A percentile compares a stretch with the other conserved stretches of the same genome.
phyloP scores from a whole-genome alignment of 1,284 basidiomycete species.

The Rugiboletus extremiorientalis region DNA sequence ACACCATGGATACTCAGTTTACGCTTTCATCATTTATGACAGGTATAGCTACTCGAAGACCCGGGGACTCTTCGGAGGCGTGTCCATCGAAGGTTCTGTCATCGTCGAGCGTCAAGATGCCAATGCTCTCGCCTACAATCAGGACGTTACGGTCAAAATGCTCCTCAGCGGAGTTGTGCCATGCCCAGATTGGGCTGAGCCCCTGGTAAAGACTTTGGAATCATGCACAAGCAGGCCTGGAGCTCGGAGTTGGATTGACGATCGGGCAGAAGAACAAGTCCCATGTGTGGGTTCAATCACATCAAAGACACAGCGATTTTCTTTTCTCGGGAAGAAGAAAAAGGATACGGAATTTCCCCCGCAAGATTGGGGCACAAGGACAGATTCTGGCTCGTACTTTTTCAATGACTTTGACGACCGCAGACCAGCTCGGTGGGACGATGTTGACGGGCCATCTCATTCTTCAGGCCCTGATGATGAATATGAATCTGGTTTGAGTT shows the following conservation, averaged over 20 bases:
- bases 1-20: background rate
- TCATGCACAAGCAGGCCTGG: constrained; percentile 71
- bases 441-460: constrained; percentile 6
- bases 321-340: constrained; percentile 52
- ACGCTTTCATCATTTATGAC: constrained; percentile 5
- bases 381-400: constrained; percentile 56
- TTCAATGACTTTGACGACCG: constrained; percentile 35
- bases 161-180: constrained; percentile 78
- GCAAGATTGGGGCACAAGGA: constrained; percentile 55
- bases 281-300: too few species aligned
- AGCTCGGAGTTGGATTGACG: constrained; percentile 65
- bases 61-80: constrained; percentile 85
- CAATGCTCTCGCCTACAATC: constrained; percentile 77
- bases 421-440: constrained; percentile 9
- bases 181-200: constrained; percentile 74
- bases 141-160: constrained; percentile 72
- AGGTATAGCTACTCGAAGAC: constrained; percentile 96
- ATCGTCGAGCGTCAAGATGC: constrained; percentile 95
- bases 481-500: constrained; percentile 39
- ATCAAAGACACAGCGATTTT: constrained; percentile 37
- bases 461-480: constrained; percentile 23
- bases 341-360: constrained; percentile 58
- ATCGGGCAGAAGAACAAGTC: constrained; percentile 38
- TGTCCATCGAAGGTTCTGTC: constrained; percentile 91
- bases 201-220: constrained; percentile 74